Conservation (phyloP, 2,329 filamentous ascomycete species). For the Lasiodiplodia theobromae region DNA sequence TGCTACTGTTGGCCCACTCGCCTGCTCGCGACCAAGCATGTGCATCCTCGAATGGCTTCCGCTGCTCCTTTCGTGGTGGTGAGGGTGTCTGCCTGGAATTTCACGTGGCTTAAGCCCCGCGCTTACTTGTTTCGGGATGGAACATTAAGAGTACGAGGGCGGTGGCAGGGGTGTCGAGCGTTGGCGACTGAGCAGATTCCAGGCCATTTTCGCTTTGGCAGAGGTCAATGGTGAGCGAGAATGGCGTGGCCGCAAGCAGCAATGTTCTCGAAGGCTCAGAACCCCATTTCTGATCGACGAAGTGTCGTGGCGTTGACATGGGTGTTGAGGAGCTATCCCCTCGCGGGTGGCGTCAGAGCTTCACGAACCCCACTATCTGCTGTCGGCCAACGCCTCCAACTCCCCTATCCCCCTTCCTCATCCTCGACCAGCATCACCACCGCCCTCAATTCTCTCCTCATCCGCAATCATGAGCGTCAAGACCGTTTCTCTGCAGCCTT, state of each 20-base stretch:
- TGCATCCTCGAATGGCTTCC: too few relatives aligned
- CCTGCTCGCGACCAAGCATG: not conserved
- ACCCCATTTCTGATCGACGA: constrained; percentile 26
- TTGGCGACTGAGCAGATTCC: not conserved
- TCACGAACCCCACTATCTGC: constrained; percentile 26
- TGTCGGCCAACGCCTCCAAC: constrained; percentile 14
- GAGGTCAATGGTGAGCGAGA: not conserved
- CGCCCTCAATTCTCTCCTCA: constrained; percentile 2
- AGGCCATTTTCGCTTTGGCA: not conserved
- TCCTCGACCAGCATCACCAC: constrained; percentile 5
- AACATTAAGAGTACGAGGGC: constrained; percentile 12
- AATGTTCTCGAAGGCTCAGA: constrained; percentile 20
- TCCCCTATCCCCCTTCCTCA: constrained; percentile 23
- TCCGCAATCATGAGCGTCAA: constrained; percentile 67
- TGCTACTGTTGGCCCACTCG: not conserved
- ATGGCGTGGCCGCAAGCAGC: constrained; percentile 10
- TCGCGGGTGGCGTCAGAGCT: constrained; percentile 26
- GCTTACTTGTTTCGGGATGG: not conserved
- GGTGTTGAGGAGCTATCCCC: constrained; percentile 27
- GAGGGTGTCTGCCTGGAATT: not conserved
- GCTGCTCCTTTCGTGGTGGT: not conserved
- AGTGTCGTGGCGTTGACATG: constrained; percentile 24
- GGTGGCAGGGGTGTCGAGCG: constrained; percentile 1
- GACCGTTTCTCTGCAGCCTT: constrained; percentile 83
- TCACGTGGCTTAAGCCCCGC: not conserved